Base-by-base conservation (phyloP, 148 eudicot species). In the Polygonum aviculare region DNA sequence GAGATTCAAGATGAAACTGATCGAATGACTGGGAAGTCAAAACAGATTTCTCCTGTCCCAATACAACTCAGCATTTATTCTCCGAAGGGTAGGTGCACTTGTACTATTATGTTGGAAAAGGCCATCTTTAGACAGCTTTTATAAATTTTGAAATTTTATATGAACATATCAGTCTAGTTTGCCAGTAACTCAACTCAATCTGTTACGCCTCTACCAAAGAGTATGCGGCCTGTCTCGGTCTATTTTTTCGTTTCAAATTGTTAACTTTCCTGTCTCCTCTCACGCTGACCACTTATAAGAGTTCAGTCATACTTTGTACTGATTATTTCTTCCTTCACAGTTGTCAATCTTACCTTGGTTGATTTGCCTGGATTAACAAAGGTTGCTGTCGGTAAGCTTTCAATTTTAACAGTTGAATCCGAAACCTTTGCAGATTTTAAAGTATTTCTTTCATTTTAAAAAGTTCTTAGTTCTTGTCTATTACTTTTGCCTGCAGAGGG, bases 1-100 rank as follows among this genome's bases (percentile, higher is more conserved):
- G 99, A 96, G 84, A 96, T 96, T 79, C 82, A 82, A 73, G 99
- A 96, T 76, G 99, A 96, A 86, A 96, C 99, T 71, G 99, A 96
- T 77, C 86, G 99, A 83, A 77, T 91, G 40, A 96, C 98, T 0
- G 99, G 99, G 81, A 90, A 86, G 84, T 51, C 98, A 16, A 93
- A 85, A 57, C 91, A 87, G 84, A 96, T 96, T 75, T 96, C 99
- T 69, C 97, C 99, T 78, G 84, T 93, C 82, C 99, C 99, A 40
- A 96, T 96, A 77, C 97, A 96, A 55, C 98, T 96, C 69, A 96
- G 98, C 79, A 96, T 96, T 78, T 86, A 90, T 82, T 96, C 99
- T 38, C 97, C 98, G 33, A 78, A 84, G 52, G 99, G 99, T 75
- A 36, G 36, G 47, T 33, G 3, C 54, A 54, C 2, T 45, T 69